Conservation (phyloP, 331 rosid genomes). For the Phaseolus coccineus region DNA sequence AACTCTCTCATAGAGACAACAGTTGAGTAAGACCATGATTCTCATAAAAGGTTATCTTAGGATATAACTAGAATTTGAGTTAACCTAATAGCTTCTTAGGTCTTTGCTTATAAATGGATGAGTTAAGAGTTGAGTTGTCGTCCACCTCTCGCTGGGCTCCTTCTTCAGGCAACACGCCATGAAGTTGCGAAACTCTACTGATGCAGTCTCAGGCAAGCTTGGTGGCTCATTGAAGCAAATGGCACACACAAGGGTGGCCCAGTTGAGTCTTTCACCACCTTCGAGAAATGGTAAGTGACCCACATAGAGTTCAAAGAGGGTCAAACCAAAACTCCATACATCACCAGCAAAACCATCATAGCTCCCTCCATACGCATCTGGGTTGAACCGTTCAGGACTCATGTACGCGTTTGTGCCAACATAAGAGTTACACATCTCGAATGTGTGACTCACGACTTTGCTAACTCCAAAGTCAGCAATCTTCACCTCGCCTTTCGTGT, state of each 20-base stretch:
- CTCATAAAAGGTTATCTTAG: too few relatives aligned
- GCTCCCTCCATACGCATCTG: neutral
- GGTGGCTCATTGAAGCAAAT: slow-evolving; percentile 87
- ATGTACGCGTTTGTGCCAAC: neutral
- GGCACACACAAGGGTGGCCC: slow-evolving; percentile 61
- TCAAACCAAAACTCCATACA: neutral
- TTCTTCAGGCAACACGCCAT: slow-evolving; percentile 76
- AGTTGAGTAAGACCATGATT: too few relatives aligned
- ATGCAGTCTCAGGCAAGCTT: slow-evolving; percentile 55
- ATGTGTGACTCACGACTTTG: neutral
- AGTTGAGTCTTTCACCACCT: neutral
- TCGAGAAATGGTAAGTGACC: neutral
- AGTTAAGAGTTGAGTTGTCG: slow-evolving; percentile 64
- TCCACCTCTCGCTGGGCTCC: slow-evolving; percentile 77
- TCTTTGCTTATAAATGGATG: slow-evolving; percentile 70
- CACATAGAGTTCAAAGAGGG: neutral
- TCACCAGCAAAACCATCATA: neutral
- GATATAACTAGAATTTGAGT: too few relatives aligned
- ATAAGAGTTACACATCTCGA: neutral
- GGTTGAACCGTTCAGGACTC: neutral
- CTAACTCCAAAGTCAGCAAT: neutral
- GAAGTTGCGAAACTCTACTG: slow-evolving; percentile 64
- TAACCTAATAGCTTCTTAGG: neutral
- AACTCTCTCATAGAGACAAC: too few relatives aligned
- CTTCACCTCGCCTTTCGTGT: neutral